Percentiles rank a stretch among this genome's conserved stretches.
Evolutionary conservation across 129 eudicot genomes (phyloP).

Genomic region (carrot (Daucus carota)): DH1_v3.0 NC_030388.2:31380001-31380500

Average conservation of each 20-base stretch:
- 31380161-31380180: slow-evolving; percentile 6
- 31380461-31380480: neutral
- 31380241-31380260: neutral
- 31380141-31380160: neutral
- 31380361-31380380: slow-evolving; percentile 1
- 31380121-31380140: slow-evolving; percentile 13
- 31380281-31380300: neutral
- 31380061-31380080: neutral
- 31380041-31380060: neutral
- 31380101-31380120: slow-evolving; percentile 9
- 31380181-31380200: slow-evolving; percentile 2
- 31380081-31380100: neutral
- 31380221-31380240: neutral
- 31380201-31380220: neutral
- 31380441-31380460: slow-evolving; percentile 9
- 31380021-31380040: slow-evolving; percentile 19
- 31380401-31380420: neutral
- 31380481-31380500: neutral
- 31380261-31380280: neutral
- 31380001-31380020: slow-evolving; percentile 10
- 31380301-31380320: neutral
- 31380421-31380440: slow-evolving; percentile 6
- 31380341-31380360: neutral
- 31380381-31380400: slow-evolving; percentile 15
- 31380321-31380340: neutral